These are phyloP conservation scores for Psilocybe subaeruginosa DNA, from an alignment of 768 basidiomycete species.

Conservation along the genomic window DNA sequence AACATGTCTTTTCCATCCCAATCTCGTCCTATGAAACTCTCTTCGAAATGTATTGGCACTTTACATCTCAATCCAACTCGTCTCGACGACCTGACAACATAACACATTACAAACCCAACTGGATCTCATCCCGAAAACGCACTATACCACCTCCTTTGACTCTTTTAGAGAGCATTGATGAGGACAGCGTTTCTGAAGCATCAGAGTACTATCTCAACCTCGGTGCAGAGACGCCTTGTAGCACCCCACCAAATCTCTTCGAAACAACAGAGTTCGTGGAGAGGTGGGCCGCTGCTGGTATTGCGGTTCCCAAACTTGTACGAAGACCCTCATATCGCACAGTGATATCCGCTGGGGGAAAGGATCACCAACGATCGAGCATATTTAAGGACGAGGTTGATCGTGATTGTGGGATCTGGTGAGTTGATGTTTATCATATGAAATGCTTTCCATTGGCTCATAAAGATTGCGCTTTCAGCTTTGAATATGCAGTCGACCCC, in stretches of 20 bases:
- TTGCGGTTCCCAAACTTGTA: slow-evolving; percentile 18
- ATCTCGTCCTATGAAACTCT: not conserved
- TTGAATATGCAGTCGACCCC: slow-evolving; percentile 34
- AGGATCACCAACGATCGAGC: slow-evolving; percentile 13
- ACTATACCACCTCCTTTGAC: slow-evolving; percentile 16
- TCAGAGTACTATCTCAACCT: slow-evolving; percentile 30
- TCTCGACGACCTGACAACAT: not conserved
- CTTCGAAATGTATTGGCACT: not conserved
- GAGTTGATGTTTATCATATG: slow-evolving; percentile 1
- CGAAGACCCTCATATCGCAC: slow-evolving; percentile 15
- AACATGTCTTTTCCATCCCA: slow-evolving; percentile 9
- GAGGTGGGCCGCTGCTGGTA: slow-evolving; percentile 26
- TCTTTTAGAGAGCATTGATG: slow-evolving; percentile 26
- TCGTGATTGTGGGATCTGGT: slow-evolving; percentile 36
- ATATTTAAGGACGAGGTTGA: slow-evolving; percentile 17
- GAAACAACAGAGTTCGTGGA: slow-evolving; percentile 21
- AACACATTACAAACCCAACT: not conserved
- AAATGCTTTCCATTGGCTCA: not conserved
- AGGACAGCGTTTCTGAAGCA: slow-evolving; percentile 15
- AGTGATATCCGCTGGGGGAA: slow-evolving; percentile 9
- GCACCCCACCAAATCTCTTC: slow-evolving; percentile 19
- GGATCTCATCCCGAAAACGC: slow-evolving; percentile 14
- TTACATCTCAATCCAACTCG: not conserved
- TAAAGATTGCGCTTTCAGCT: slow-evolving; percentile 17
- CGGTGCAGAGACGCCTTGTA: slow-evolving; percentile 28